phyloP scores from a whole-genome alignment of 192 early-diverging fungal species.

The Coemansia reversa region DNA sequence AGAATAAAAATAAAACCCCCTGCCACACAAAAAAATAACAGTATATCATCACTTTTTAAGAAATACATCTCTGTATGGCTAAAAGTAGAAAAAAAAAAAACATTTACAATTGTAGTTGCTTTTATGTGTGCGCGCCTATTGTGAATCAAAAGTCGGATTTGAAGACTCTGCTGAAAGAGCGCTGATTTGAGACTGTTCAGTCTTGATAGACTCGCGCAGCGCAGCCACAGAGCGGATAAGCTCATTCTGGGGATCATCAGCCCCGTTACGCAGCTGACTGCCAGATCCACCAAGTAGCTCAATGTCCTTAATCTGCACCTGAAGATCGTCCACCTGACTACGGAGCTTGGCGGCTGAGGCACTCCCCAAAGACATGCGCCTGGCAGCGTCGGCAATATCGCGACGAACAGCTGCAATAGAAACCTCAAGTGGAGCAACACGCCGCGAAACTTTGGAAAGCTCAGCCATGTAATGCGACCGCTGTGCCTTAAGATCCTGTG shows the following conservation, averaged over 20 bases:
- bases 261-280: too few relatives aligned
- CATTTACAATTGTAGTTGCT: too few relatives aligned
- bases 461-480: slow-evolving; percentile 14
- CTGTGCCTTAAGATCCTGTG: slow-evolving; percentile 25
- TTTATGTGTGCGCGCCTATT: too few relatives aligned
- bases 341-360: slow-evolving; percentile 7
- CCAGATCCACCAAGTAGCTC: not conserved
- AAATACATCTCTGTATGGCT: too few relatives aligned
- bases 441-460: slow-evolving; percentile 5
- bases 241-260: slow-evolving; percentile 1
- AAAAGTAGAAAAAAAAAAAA: too few relatives aligned
- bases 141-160: not conserved
- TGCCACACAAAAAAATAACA: too few relatives aligned
- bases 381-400: slow-evolving; percentile 15
- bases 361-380: not conserved
- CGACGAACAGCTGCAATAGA: slow-evolving; percentile 19
- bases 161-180: not conserved
- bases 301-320: not conserved
- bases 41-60: too few relatives aligned
- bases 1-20: too few relatives aligned
- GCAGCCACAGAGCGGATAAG: slow-evolving; percentile 10
- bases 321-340: slow-evolving; percentile 10
- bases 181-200: not conserved
- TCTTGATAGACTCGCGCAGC: slow-evolving; percentile 9
- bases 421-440: slow-evolving; percentile 10